These are phyloP conservation scores for Aspergillus jensenii DNA, from an alignment of 2,329 filamentous ascomycete species.

Conservation along the genomic window DNA sequence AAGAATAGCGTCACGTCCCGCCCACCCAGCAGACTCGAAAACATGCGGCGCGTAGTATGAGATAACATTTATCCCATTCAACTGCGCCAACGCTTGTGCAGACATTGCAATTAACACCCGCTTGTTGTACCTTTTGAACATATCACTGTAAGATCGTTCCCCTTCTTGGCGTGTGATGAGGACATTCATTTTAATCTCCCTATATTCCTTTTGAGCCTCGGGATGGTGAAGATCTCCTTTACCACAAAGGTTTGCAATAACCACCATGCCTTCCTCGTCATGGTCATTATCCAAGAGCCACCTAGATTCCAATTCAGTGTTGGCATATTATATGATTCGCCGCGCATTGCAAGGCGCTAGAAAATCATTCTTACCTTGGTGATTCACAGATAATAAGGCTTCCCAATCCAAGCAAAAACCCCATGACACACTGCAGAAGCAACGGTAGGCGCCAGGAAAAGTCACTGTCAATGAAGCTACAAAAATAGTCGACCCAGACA, in stretches of 20 bases:
- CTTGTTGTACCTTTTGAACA: constrained; percentile 90
- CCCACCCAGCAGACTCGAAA: constrained; percentile 96
- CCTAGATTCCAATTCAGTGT: constrained; percentile 47
- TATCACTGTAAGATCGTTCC: constrained; percentile 84
- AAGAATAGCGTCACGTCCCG: constrained; percentile 82
- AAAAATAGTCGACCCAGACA: constrained; percentile 98
- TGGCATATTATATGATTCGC: neutral
- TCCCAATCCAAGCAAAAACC: constrained; percentile 76
- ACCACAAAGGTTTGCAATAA: constrained; percentile 96
- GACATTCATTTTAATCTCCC: constrained; percentile 98
- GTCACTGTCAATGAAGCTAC: constrained; percentile 81
- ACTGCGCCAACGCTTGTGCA: constrained; percentile 88
- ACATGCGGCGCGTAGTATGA: constrained; percentile 97
- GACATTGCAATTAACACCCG: constrained; percentile 99
- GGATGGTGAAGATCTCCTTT: constrained; percentile 91
- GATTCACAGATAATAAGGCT: constrained; percentile 96
- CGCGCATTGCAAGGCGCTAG: neutral
- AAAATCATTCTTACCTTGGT: constrained; percentile 64
- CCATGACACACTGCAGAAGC: constrained; percentile 93
- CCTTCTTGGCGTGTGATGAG: constrained; percentile 91
- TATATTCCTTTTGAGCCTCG: constrained; percentile 92
- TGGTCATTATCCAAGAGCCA: constrained; percentile 98
- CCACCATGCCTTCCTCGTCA: constrained; percentile 96
- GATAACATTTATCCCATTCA: constrained; percentile 99
- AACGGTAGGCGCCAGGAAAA: constrained; percentile 89